phyloP scores from a whole-genome alignment of 2,329 filamentous ascomycete species.

The Lachnellula hyalina region DNA sequence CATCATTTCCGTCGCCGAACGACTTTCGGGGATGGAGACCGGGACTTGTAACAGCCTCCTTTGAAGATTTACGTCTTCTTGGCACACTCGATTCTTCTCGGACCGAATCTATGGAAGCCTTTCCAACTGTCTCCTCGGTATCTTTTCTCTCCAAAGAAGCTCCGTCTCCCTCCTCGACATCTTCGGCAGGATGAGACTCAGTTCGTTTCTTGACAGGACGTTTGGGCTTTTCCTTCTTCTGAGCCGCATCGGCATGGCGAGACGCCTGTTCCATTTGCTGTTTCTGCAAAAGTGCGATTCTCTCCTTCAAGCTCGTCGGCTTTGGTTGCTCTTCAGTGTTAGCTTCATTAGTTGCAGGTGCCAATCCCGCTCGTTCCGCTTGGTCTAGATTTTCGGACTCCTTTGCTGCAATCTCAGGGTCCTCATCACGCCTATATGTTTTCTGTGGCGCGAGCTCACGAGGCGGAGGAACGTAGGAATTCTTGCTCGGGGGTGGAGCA shows the following conservation, averaged over 20 bases:
- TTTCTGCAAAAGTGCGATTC: constrained; percentile 88
- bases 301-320: constrained; percentile 87
- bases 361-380: constrained; percentile 63
- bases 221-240: constrained; percentile 87
- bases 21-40: constrained; percentile 33
- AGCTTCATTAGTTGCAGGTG: constrained; percentile 40
- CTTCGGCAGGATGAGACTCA: constrained; percentile 41
- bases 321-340: constrained; percentile 79
- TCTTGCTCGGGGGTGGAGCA: constrained; percentile 85
- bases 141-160: constrained; percentile 41
- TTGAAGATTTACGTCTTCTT: constrained; percentile 49
- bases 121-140: constrained; percentile 42
- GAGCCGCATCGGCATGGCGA: constrained; percentile 68
- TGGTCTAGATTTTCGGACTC: constrained; percentile 61
- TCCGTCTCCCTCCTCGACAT: constrained; percentile 32
- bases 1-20: constrained; percentile 56
- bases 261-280: constrained; percentile 88
- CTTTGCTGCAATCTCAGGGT: constrained; percentile 63
- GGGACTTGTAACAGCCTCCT: constrained; percentile 32
- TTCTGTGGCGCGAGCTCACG: constrained; percentile 67
- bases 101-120: constrained; percentile 45
- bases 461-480: constrained; percentile 78
- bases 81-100: constrained; percentile 38
- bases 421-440: constrained; percentile 82
- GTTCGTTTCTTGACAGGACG: constrained; percentile 63